Conservation (phyloP, 2,329 filamentous ascomycete genomes). For the Hypoxylon sp. region DNA sequence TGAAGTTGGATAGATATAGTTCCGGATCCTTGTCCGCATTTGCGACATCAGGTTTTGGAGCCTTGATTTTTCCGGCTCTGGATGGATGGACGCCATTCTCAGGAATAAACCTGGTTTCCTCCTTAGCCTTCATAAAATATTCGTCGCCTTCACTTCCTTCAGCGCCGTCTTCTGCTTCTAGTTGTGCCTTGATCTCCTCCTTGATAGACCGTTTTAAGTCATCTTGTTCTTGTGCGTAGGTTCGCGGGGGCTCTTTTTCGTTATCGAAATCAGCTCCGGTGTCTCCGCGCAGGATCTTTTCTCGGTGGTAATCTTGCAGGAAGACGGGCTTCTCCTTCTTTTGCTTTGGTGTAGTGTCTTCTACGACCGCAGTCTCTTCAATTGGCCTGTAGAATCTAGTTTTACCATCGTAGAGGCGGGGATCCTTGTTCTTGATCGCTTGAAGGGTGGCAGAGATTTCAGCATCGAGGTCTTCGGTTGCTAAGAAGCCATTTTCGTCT, state of each 20-base stretch:
- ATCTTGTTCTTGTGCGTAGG: constrained; percentile 91
- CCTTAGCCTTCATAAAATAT: constrained; percentile 82
- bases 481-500: constrained; percentile 90
- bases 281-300: constrained; percentile 85
- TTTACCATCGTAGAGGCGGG: constrained; percentile 86
- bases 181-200: constrained; percentile 81
- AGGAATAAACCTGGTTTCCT: constrained; percentile 41
- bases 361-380: constrained; percentile 61
- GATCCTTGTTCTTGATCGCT: constrained; percentile 92
- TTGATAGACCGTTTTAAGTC: constrained; percentile 83
- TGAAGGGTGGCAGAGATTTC: constrained; percentile 89
- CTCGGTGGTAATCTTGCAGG: constrained; percentile 90
- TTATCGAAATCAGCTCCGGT: constrained; percentile 72
- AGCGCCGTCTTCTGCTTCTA: constrained; percentile 66
- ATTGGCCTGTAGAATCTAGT: constrained; percentile 82
- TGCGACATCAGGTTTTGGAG: constrained; percentile 75
- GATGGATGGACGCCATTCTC: constrained; percentile 71
- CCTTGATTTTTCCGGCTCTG: constrained; percentile 63
- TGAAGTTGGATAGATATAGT: constrained; percentile 93
- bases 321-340: constrained; percentile 88
- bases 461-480: constrained; percentile 85
- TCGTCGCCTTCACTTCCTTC: constrained; percentile 71
- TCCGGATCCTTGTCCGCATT: constrained; percentile 91
- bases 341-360: constrained; percentile 56
- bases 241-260: constrained; percentile 69